These are phyloP conservation scores for Coleophoma eucalyptorum DNA, from an alignment of 2,329 filamentous ascomycete genomes.

Conservation along the genomic window DNA sequence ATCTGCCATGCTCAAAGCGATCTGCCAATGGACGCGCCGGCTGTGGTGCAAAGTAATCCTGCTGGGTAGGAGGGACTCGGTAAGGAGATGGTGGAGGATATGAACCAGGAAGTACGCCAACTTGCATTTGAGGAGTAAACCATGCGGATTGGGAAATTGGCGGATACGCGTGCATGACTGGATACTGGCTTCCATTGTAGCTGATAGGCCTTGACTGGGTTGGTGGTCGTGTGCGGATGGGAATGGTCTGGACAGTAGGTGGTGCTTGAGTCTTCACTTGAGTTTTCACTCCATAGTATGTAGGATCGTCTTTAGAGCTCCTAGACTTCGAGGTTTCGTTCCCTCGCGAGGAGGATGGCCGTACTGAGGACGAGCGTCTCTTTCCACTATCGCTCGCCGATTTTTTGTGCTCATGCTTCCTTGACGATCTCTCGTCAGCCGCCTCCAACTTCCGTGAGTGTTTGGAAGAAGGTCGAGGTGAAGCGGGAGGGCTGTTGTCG, in stretches of 20 bases:
- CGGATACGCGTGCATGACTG: constrained; percentile 9
- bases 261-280: constrained; percentile 2
- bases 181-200: constrained; percentile 7
- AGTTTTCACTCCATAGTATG: constrained; percentile 17
- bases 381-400: constrained; percentile 14
- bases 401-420: constrained; percentile 18
- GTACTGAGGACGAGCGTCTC: constrained; percentile 15
- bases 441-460: constrained; percentile 10
- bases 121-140: constrained; percentile 5
- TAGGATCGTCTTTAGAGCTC: constrained; percentile 12
- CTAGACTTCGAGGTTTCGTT: constrained; percentile 2
- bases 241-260: constrained; percentile 12
- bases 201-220: constrained; percentile 18
- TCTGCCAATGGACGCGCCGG: constrained; percentile 13
- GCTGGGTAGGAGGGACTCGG: neutral
- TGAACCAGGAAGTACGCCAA: constrained; percentile 7
- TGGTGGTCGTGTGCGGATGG: constrained; percentile 18
- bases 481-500: constrained; percentile 4
- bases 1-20: constrained; percentile 11
- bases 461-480: neutral
- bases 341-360: constrained; percentile 16
- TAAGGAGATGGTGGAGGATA: constrained; percentile 4
- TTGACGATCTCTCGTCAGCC: constrained; percentile 8
- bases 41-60: constrained; percentile 8
- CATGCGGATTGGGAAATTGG: constrained; percentile 20